phyloP scores from a whole-genome alignment of 805 yeast species.

The Saccharomyces paradoxus region DNA sequence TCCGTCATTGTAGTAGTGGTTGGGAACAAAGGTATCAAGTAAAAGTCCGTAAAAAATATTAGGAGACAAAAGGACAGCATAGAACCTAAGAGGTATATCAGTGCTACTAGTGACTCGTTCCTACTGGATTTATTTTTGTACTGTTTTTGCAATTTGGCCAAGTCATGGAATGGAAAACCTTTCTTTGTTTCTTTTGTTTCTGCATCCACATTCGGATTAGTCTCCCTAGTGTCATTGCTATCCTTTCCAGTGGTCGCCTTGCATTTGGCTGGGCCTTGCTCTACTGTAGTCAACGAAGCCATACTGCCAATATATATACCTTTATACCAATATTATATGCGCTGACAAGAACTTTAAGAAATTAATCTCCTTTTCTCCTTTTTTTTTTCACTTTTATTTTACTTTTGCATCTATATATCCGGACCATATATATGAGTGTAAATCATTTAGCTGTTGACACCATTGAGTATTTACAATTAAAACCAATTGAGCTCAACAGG shows the following conservation, averaged over 20 bases:
- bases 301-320: conserved; percentile 2
- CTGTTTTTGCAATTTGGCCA: conserved; percentile 6
- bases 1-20: conserved; percentile 35
- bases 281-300: conserved; percentile 18
- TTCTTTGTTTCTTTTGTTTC: neutral
- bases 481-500: neutral
- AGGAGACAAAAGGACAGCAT: conserved; percentile 8
- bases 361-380: neutral
- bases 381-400: neutral
- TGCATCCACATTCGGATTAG: neutral
- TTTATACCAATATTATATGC: neutral
- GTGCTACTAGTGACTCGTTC: conserved; percentile 2
- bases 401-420: neutral
- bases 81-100: neutral
- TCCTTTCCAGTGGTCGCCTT: neutral
- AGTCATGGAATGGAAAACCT: neutral
- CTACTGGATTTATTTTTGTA: conserved; percentile 1
- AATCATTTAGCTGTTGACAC: conserved; percentile 1
- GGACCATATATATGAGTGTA: neutral
- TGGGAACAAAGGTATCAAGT: conserved; percentile 17
- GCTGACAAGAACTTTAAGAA: neutral
- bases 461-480: neutral
- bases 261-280: conserved; percentile 8
- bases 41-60: conserved; percentile 19
- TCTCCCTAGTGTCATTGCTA: neutral